Base-by-base conservation (phyloP, 2,329 filamentous ascomycete genomes). In the Alternaria dauci region DNA sequence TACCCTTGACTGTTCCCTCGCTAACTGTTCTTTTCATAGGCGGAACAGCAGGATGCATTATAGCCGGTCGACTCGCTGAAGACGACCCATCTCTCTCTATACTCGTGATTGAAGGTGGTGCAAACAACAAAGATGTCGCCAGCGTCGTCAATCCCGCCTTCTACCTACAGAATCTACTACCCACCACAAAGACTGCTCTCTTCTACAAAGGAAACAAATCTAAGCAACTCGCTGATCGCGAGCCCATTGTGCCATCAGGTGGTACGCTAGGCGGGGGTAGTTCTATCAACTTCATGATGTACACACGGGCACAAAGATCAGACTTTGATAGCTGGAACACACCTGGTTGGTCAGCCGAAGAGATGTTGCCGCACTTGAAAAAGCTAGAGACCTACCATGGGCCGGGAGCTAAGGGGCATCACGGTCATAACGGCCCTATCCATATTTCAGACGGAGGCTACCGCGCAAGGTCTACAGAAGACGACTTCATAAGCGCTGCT, bases 191-290 rank as follows among this genome's bases (percentile, higher is more conserved):
- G 59, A 82, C 81, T 1, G 81, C 83, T 8, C 72, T 84, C 25
- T 87, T 87, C 70, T 86, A 86, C 71, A 79, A 84, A 63, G 79
- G 79, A 3, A 83, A 82, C 41, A 70, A 81, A 30, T 80, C 81
- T 0, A 73, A 81, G 36, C 69, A 83, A 23, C 78, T 87, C 3
- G 81, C 79, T 46, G 79, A 80, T 14, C 76, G 84, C n/a, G 79
- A 80, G 56, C 77, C 76, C 2, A 77, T 82, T 23, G 79, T 83
- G 7, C 79, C 79, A 11, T 77, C 70, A 12, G 81, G 81, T 52
- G 81, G 83, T 25, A 83, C 86, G 0, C 80, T 91, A 0, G 89
- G 89, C 18, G 89, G 89, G 7, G 87, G 88, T 7, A 76, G 72
- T 23, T 77, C 76, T 1, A 80, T 80, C 57, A 80, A 80, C 57